A percentile compares a stretch with the other conserved stretches of the same genome.
Evolutionary conservation across 2,329 filamentous ascomycete genomes (phyloP).

Genomic region (Mycosphaerella arachidis): DNA sequence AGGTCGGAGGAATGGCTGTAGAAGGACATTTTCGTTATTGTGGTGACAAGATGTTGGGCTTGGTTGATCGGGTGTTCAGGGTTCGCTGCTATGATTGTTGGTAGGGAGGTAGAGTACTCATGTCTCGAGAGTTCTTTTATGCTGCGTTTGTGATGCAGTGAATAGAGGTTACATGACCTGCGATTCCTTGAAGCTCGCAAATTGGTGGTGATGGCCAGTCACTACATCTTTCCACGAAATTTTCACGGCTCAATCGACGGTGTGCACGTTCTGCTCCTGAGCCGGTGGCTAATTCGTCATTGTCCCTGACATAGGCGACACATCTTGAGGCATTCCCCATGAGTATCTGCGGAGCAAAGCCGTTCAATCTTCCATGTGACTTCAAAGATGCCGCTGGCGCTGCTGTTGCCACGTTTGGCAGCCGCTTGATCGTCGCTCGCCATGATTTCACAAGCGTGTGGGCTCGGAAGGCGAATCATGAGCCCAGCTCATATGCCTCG

Average conservation of each 20-base stretch:
- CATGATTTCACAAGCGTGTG: too few relatives aligned
- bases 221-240: too few relatives aligned
- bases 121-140: neutral
- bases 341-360: too few relatives aligned
- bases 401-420: too few relatives aligned
- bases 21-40: neutral
- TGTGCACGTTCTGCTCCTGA: too few relatives aligned
- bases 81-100: neutral
- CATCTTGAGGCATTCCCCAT: constrained; percentile 1
- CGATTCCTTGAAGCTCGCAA: neutral
- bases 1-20: neutral
- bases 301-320: too few relatives aligned
- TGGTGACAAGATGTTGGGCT: neutral
- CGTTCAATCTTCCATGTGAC: too few relatives aligned
- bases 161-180: neutral
- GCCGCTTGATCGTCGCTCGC: too few relatives aligned
- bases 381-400: too few relatives aligned
- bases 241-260: too few relatives aligned
- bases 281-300: too few relatives aligned
- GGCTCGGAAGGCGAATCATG: neutral
- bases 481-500: constrained; percentile 57
- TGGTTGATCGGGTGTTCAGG: neutral
- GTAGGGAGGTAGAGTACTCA: neutral
- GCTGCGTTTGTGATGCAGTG: neutral
- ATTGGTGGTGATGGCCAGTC: neutral